phyloP scores from a whole-genome alignment of 2,329 filamentous ascomycete genomes.

The Lecanicillium sp. region DNA sequence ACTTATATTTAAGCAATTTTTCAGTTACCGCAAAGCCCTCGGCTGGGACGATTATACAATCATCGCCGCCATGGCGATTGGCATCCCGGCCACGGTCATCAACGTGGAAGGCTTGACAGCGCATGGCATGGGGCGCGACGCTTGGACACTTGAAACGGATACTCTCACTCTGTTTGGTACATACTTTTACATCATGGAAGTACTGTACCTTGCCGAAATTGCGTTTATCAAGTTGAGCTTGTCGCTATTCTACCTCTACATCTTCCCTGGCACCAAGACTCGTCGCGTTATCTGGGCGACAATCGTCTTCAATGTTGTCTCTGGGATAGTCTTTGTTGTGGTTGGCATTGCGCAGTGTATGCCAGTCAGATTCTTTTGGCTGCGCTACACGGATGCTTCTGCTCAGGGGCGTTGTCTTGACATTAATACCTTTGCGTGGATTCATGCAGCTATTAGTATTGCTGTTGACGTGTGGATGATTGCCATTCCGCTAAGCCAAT shows the following conservation, averaged over 20 bases:
- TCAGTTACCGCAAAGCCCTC: constrained; percentile 23
- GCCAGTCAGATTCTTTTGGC: constrained; percentile 45
- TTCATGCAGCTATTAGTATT: constrained; percentile 44
- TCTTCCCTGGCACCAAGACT: constrained; percentile 36
- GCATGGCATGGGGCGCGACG: constrained; percentile 40
- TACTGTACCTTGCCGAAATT: constrained; percentile 38
- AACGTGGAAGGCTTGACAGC: constrained; percentile 20
- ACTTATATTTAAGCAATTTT: constrained; percentile 27
- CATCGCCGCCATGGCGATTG: constrained; percentile 17
- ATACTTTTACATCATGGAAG: constrained; percentile 33
- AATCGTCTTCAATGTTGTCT: constrained; percentile 28
- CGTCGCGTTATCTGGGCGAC: constrained; percentile 33
- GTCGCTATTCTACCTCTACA: constrained; percentile 45
- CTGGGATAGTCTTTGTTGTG: constrained; percentile 34
- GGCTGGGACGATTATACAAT: constrained; percentile 31
- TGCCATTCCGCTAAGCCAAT: constrained; percentile 37
- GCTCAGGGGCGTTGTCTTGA: constrained; percentile 38
- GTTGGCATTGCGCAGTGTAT: constrained; percentile 40
- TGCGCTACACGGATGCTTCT: constrained; percentile 34
- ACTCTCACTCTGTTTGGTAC: constrained; percentile 34
- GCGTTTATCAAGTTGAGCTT: constrained; percentile 42
- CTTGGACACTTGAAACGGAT: constrained; percentile 38
- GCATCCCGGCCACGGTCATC: constrained; percentile 22
- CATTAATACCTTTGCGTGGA: constrained; percentile 40
- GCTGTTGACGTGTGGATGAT: constrained; percentile 44